Evolutionary conservation across 371 early-diverging fungal species (phyloP), one percentile per base, ranked within the genome.

Genomic region (Haplosporangium sp.): DNA sequence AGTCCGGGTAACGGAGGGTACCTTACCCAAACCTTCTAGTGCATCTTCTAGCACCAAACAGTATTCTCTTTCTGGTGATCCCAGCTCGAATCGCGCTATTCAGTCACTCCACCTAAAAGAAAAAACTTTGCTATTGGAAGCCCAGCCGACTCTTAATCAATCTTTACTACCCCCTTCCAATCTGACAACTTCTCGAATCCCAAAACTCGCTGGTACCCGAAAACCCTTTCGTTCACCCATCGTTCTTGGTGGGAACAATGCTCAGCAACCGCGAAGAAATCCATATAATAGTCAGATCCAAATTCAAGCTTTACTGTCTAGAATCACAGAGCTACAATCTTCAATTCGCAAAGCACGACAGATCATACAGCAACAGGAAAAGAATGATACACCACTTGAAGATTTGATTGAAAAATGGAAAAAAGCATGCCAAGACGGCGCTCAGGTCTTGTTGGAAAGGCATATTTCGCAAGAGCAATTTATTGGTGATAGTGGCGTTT

Each of bases 401-500:
- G 82, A 71, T 0, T 59, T 81, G 55, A 75, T 66, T n/a, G 72
- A 60, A 17, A 81, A 72, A 60, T 81, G 82, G 82, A 59, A 56
- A n/a, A 71, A 53, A 17, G 82, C 61, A 10, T 72, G 82, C 42
- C 75, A 75, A 10, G 72, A 71, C 5, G 82, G 69, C 4, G 75
- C 82, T 0, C 61, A 62, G 39, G 52, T 61, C 38, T 19, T 81
- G 37, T n/a, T 81, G 65, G 66, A 75, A 42, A 74, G 69, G 66
- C 61, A 50, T 50, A 13, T 48, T 15, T 60, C 50, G 17, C 72
- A 72, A 56, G 72, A 81, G 40, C 72, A 75, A 15, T 35, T 50
- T 35, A 69, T 71, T 61, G 65, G 67, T 44, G 64, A 55, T 17
- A 45, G 44, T 47, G 38, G 15, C 4, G 44, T 39, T n/a, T 61